phyloP scores from a whole-genome alignment of 2,329 filamentous ascomycete species.

The Beauveria brongniartii region DNA sequence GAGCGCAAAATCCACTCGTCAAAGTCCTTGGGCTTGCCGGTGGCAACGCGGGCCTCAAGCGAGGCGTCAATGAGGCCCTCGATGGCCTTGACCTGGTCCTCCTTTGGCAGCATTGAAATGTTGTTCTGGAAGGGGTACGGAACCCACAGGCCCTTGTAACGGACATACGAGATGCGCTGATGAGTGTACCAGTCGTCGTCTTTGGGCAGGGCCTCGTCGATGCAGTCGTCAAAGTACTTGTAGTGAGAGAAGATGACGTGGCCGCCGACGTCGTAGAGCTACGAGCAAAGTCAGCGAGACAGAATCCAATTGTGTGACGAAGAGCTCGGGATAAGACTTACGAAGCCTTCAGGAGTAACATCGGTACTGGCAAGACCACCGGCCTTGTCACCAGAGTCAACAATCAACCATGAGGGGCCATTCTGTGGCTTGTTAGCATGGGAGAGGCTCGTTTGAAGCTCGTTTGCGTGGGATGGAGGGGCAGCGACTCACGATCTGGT shows the following conservation, averaged over 20 bases:
- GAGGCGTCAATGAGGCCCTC: conserved; percentile 95
- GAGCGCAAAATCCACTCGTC: conserved; percentile 97
- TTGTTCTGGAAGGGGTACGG: conserved; percentile 99
- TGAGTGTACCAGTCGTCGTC: conserved; percentile 95
- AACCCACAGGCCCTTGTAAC: conserved; percentile 93
- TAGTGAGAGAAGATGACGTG: conserved; percentile 99
- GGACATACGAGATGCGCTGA: conserved; percentile 97
- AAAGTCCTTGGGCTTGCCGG: conserved; percentile 90
- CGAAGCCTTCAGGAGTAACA: conserved; percentile 90
- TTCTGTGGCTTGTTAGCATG: conserved; percentile 47
- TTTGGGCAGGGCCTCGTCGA: conserved; percentile 91
- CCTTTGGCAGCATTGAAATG: conserved; percentile 95
- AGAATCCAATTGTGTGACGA: neutral
- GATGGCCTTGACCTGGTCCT: conserved; percentile 90
- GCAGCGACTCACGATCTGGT: conserved; percentile 71
- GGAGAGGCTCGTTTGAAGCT: conserved; percentile 18
- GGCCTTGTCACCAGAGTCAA: conserved; percentile 85
- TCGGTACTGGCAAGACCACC: conserved; percentile 96
- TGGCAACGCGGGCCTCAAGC: conserved; percentile 75
- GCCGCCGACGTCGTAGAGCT: conserved; percentile 98
- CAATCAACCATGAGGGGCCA: conserved; percentile 89
- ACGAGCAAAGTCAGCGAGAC: conserved; percentile 15
- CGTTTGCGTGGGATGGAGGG: conserved; percentile 4
- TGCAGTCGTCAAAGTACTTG: conserved; percentile 99
- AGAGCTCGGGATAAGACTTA: conserved; percentile 46